phyloP scores from a whole-genome alignment of 2,329 filamentous ascomycete genomes.

The Colletotrichum horii region DNA sequence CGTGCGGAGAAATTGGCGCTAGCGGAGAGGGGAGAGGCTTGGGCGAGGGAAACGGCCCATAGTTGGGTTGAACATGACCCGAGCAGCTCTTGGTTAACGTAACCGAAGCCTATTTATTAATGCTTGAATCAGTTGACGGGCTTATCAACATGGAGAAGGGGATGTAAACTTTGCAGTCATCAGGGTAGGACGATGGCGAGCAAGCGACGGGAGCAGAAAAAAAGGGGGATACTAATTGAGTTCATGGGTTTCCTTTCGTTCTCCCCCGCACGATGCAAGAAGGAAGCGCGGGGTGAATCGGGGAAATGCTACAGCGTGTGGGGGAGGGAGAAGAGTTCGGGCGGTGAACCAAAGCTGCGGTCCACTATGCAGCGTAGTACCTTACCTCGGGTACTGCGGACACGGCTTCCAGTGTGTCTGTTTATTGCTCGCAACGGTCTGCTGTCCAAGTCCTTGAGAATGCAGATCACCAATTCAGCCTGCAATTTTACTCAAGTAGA shows the following conservation, averaged over 20 bases:
- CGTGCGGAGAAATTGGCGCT: conserved; percentile 5
- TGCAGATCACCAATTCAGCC: background rate
- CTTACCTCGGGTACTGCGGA: background rate
- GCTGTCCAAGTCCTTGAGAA: background rate
- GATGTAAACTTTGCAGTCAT: background rate
- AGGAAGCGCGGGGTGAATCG: background rate
- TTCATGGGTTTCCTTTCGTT: background rate
- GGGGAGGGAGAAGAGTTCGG: background rate
- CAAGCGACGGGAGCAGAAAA: background rate
- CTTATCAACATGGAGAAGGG: background rate
- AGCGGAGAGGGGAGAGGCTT: background rate
- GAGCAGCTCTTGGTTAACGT: background rate
- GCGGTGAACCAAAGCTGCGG: background rate
- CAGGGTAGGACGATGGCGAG: background rate
- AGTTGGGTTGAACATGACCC: background rate
- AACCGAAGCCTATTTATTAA: background rate
- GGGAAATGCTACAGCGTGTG: background rate
- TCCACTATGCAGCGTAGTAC: background rate
- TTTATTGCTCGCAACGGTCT: background rate
- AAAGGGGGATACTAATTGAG: background rate
- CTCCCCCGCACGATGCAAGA: background rate
- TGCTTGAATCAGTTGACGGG: background rate
- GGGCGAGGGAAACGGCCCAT: background rate
- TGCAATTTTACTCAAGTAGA: background rate
- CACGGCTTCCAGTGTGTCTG: background rate